Conservation (phyloP, 176 grass and related monocot genomes). For the Hsuehochloa calcarea region DNA sequence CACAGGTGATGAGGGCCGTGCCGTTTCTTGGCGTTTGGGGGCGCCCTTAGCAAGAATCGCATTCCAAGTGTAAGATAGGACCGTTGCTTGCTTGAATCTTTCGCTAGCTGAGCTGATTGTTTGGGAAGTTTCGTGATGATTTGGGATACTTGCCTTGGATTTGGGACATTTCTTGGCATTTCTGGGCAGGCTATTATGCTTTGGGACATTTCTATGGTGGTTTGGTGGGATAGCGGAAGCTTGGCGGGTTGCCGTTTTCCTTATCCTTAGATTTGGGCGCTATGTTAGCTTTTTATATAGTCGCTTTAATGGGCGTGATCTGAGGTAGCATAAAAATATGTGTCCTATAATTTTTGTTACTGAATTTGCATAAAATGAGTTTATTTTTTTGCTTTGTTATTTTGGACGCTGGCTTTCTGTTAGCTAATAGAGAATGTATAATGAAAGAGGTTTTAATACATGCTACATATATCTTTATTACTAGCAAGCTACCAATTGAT, state of each 20-base stretch:
- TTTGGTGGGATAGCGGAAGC: not conserved
- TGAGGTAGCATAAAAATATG: not conserved
- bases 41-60: not conserved
- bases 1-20: not conserved
- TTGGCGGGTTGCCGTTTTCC: not conserved
- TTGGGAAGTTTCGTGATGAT: not conserved
- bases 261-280: slow-evolving; percentile 28
- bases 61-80: not conserved
- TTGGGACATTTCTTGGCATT: not conserved
- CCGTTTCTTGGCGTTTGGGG: not conserved
- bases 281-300: not conserved
- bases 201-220: not conserved
- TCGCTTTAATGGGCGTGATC: slow-evolving; percentile 26
- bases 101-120: not conserved
- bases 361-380: not conserved
- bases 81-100: not conserved
- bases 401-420: slow-evolving; percentile 1
- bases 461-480: not conserved
- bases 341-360: not conserved
- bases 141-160: slow-evolving; percentile 24
- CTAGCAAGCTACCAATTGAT: slow-evolving; percentile 4
- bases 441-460: not conserved
- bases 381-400: not conserved
- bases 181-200: not conserved
- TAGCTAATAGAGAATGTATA: not conserved